phyloP scores from a whole-genome alignment of 345 rosid species.

The thale cress (Arabidopsis thaliana) region DNA sequence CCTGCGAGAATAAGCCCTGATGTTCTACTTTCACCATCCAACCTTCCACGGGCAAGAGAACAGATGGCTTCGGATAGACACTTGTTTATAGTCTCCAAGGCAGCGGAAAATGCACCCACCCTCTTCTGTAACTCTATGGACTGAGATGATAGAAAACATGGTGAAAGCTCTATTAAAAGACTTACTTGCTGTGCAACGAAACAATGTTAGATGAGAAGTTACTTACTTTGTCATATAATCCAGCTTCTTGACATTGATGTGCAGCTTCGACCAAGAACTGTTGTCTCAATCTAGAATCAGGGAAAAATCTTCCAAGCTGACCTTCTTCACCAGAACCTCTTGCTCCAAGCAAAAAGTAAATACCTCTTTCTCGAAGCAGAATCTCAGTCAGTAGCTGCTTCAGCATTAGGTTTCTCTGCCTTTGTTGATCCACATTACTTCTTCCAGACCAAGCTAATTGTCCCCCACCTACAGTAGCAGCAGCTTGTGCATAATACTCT shows the following conservation, averaged over 20 bases:
- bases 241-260: constrained; percentile 83
- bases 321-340: constrained; percentile 95
- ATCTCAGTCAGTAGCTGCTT: constrained; percentile 92
- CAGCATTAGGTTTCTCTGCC: constrained; percentile 87
- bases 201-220: constrained; percentile 33
- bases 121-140: constrained; percentile 91
- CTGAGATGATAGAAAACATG: constrained; percentile 47
- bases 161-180: constrained; percentile 14
- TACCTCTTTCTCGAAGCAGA: constrained; percentile 86
- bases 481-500: constrained; percentile 98
- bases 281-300: constrained; percentile 66
- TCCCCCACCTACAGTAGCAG: constrained; percentile 95
- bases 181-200: background rate
- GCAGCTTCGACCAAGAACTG: constrained; percentile 94
- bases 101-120: constrained; percentile 91
- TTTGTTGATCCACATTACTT: constrained; percentile 78
- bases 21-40: constrained; percentile 90
- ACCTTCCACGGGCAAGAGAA: constrained; percentile 79
- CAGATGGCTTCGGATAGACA: constrained; percentile 93
- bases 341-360: constrained; percentile 78
- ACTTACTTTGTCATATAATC: constrained; percentile 86
- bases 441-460: constrained; percentile 86
- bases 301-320: constrained; percentile 72
- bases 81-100: constrained; percentile 84
- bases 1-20: constrained; percentile 91